A percentile compares a stretch with the other conserved stretches of the same genome.
Conservation (phyloP, 1,284 basidiomycete species). For the Sporisorium reilianum region DNA sequence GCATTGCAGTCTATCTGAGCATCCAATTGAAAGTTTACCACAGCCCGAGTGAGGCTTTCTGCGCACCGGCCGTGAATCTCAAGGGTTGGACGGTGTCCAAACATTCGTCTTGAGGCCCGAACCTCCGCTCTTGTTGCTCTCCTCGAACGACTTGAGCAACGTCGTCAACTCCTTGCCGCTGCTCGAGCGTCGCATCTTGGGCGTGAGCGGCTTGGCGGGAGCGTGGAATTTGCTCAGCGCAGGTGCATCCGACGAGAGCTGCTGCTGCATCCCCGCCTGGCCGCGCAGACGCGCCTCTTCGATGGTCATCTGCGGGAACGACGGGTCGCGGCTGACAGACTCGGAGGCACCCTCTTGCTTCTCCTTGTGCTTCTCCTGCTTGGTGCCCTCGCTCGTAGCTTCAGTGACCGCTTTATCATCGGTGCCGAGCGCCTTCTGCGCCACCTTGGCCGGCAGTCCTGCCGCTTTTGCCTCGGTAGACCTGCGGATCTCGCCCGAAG, state of each 20-base stretch:
- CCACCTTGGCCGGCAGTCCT: conserved; percentile 22
- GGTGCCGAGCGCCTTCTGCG: conserved; percentile 33
- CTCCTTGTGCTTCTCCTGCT: conserved; percentile 18
- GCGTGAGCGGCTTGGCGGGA: conserved; percentile 51
- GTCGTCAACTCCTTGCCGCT: conserved; percentile 48
- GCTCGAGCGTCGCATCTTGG: conserved; percentile 50
- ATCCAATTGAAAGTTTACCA: too few species aligned
- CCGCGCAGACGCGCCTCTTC: conserved; percentile 56
- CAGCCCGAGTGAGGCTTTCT: too few species aligned
- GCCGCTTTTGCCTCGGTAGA: conserved; percentile 22
- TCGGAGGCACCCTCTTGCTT: conserved; percentile 6
- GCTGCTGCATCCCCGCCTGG: conserved; percentile 57
- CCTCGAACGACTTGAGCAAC: conserved; percentile 49
- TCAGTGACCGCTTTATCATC: conserved; percentile 48
- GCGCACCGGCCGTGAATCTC: background rate
- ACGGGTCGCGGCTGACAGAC: conserved; percentile 15
- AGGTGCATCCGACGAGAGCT: conserved; percentile 52
- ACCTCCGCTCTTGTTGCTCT: conserved; percentile 44
- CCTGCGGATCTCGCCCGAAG: conserved; percentile 32
- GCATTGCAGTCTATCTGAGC: background rate
- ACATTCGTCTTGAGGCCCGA: conserved; percentile 49
- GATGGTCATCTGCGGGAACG: conserved; percentile 55
- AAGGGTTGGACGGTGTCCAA: conserved; percentile 37
- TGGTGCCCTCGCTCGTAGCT: conserved; percentile 23
- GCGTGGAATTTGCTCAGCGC: conserved; percentile 58